Base-by-base conservation (phyloP, 2,329 filamentous ascomycete species). In the Atkinsonella hypoxylon region DNA sequence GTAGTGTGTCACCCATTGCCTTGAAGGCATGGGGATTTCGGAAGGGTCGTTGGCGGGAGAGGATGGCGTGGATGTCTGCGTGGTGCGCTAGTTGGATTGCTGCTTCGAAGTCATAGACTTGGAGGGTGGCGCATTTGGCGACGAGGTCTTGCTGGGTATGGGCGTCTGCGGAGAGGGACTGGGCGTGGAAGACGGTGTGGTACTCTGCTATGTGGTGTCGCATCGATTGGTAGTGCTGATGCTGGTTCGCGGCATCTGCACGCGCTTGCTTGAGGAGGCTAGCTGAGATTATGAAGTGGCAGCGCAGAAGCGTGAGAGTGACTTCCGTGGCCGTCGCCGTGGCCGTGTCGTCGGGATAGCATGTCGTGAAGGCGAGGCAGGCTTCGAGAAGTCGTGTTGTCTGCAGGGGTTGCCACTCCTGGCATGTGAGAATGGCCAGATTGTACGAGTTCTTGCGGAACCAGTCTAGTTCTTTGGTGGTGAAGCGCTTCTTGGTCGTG, bases 371-470 rank as follows among this genome's bases (percentile, higher is more conserved):
- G 0, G 60, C 61, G 36, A 81, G 67, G 53, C 77, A 82, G 30
- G 70, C 68, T 4, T 62, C 64, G 45, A 83, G 66, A 22, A 95
- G 72, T 3, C 77, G 70, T 3, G 82, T 61, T 0, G 83, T 70
- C 46, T 73, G 65, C 6, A 64, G 62, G 1, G 82, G 71, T 22
- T 76, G 63, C 73, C 84, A 83, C 1, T 52, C 55, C 3, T 76
- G 70, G 1, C 74, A 72, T 56, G 83, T 72, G 53, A 81, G 79
- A 4, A 91, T 66, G 0, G 82, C 83, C 7, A 89, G 64, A 56
- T 93, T 94, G 69, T 94, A 95, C 1, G 85, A 77, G 55, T 87
- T 91, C 55, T 83, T 83, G 38, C 83, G 84, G 62, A 95, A 90
- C 89, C 89, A 95, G 57, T 90, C 77, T 3, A 94, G 71, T 58